phyloP scores from a whole-genome alignment of 305 asterid genomes.

The Solanum chacoense region DNA sequence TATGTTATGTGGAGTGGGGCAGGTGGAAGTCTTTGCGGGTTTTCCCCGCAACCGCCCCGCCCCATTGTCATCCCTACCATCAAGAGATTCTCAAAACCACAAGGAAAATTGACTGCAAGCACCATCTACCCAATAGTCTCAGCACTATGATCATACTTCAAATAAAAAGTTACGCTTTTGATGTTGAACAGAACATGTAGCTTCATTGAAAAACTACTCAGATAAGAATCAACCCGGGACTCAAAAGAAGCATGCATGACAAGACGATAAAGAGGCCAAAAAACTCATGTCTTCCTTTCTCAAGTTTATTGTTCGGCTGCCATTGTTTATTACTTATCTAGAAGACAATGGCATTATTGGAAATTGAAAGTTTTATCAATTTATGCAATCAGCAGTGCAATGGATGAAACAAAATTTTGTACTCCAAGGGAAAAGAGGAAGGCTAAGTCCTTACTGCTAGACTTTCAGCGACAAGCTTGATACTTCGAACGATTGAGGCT shows the following conservation, averaged over 20 bases:
- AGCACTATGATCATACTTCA: background rate
- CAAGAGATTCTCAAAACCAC: background rate
- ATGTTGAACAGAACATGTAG: background rate
- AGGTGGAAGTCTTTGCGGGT: background rate
- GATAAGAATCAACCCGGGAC: background rate
- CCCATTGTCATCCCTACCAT: background rate
- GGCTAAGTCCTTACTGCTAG: conserved; percentile 54
- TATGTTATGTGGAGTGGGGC: background rate
- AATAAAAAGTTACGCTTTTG: background rate
- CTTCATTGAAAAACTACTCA: background rate
- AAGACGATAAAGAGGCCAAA: background rate
- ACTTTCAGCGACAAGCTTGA: conserved; percentile 88
- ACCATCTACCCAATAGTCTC: background rate
- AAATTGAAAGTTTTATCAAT: background rate
- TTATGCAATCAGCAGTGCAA: background rate
- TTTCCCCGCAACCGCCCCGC: background rate
- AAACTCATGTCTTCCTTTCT: background rate
- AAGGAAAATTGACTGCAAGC: background rate
- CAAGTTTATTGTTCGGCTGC: background rate
- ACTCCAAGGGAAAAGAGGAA: background rate
- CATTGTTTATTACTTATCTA: background rate
- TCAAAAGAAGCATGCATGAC: background rate
- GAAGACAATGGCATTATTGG: background rate
- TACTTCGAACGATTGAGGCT: conserved; percentile 49
- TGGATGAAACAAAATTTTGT: background rate